phyloP scores from a whole-genome alignment of 2,329 filamentous ascomycete genomes.

The Metarhizium brunneum region DNA sequence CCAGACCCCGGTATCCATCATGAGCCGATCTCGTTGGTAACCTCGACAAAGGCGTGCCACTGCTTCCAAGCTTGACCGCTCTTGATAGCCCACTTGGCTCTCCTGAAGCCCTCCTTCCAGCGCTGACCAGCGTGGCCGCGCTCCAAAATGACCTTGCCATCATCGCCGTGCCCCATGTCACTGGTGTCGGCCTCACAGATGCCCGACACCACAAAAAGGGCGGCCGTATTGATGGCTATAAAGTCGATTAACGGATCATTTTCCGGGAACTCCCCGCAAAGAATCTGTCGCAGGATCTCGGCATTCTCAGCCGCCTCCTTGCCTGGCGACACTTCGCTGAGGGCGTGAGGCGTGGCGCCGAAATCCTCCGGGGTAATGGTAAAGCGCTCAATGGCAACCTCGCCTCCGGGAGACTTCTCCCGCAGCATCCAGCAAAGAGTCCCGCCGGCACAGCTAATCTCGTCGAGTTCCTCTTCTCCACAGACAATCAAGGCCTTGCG shows the following conservation, averaged over 20 bases:
- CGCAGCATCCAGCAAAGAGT: constrained; percentile 84
- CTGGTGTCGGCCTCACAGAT: constrained; percentile 77
- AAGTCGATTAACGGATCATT: constrained; percentile 87
- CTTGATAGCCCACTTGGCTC: constrained; percentile 79
- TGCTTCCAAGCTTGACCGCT: constrained; percentile 80
- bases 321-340: constrained; percentile 71
- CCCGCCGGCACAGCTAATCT: constrained; percentile 82
- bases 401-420: constrained; percentile 29
- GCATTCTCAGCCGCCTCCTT: constrained; percentile 85
- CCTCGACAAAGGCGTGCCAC: constrained; percentile 75
- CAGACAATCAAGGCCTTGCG: constrained; percentile 86
- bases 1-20: background rate
- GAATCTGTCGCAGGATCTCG: constrained; percentile 65
- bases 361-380: constrained; percentile 76
- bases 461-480: constrained; percentile 89
- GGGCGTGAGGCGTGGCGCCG: constrained; percentile 64
- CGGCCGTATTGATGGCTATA: constrained; percentile 87
- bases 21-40: constrained; percentile 51
- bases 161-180: constrained; percentile 69
- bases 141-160: constrained; percentile 72
- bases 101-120: constrained; percentile 90
- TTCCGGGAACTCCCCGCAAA: constrained; percentile 61
- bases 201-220: constrained; percentile 75
- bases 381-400: constrained; percentile 63
- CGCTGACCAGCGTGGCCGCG: constrained; percentile 75